These are phyloP conservation scores for Maudiozyma bulderi DNA, from an alignment of 805 yeast species.

Conservation along the genomic window DNA sequence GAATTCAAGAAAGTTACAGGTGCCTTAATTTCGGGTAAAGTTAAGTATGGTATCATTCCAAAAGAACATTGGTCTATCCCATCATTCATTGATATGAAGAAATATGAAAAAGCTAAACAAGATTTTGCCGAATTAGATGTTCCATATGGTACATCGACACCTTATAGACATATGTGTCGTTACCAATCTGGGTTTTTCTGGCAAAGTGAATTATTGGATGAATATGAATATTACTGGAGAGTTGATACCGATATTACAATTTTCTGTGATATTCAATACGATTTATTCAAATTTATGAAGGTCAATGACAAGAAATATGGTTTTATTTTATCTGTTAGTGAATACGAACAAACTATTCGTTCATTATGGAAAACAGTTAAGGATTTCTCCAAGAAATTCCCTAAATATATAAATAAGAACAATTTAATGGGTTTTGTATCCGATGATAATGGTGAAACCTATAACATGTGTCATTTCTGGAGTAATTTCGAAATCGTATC, in stretches of 20 bases:
- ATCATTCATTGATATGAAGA: slow-evolving; percentile 45
- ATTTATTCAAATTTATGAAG: slow-evolving; percentile 52
- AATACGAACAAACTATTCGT: slow-evolving; percentile 51
- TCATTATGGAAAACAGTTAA: slow-evolving; percentile 52
- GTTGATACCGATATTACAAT: slow-evolving; percentile 61
- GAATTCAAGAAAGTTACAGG: slow-evolving; percentile 43
- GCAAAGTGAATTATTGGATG: slow-evolving; percentile 44
- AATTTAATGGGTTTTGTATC: slow-evolving; percentile 56
- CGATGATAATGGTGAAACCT: slow-evolving; percentile 51
- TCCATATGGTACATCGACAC: slow-evolving; percentile 48
- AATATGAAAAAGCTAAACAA: slow-evolving; percentile 38
- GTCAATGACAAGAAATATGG: slow-evolving; percentile 52
- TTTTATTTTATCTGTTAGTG: slow-evolving; percentile 57
- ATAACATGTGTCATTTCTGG: slow-evolving; percentile 78
- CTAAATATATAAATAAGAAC: slow-evolving; percentile 34
- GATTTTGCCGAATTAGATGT: slow-evolving; percentile 37
- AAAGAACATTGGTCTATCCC: slow-evolving; percentile 66
- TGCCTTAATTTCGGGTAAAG: slow-evolving; percentile 47
- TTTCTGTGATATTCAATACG: slow-evolving; percentile 53
- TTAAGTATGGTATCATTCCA: slow-evolving; percentile 55
- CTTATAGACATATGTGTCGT: slow-evolving; percentile 62
- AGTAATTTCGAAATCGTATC: slow-evolving; percentile 70
- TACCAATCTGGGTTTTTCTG: slow-evolving; percentile 48
- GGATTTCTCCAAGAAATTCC: slow-evolving; percentile 37
- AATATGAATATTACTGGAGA: slow-evolving; percentile 68